Evolutionary conservation across 306 rosid species (phyloP), one percentile per base, ranked within the genome.

Genomic region (Echinosophora koreensis): DNA sequence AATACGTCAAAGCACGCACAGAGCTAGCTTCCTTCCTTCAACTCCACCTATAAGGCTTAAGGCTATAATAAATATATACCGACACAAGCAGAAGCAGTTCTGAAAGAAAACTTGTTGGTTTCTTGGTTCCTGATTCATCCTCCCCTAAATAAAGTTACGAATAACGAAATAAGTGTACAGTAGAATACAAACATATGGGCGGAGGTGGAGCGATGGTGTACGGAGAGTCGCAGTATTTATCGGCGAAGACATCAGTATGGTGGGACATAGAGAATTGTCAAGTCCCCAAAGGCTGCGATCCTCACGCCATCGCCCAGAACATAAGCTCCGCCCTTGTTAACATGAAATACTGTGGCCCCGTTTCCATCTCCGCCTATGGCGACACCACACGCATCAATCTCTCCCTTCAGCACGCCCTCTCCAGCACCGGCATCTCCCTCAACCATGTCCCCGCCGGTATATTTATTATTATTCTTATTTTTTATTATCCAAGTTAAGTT

Each of bases 231-330:
- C 98, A 93, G 84, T 91, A 93, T 37, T 74, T 71, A 3, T 9
- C 75, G 62, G 98, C 98, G 2, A 93, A 93, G 88, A 87, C 80
- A 0, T 93, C 98, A 2, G 95, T 93, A 62, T 93, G 98, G 98
- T 93, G 98, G 98, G 98, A 93, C 58, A 93, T 93, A 44, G 98
- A 93, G 86, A 93, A 93, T 81, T 93, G 98, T 71, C 98, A 91
- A 17, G 98, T 93, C 0, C 97, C 93, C 0, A 89, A 81, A 74
- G 86, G 69, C 3, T 88, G 87, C 63, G 97, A 93, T 74, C 81
- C 88, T 0, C 97, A 93, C 78, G 74, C 91, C 27, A 93, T 93
- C 77, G 97, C 98, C 0, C 98, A 91, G 89, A 89, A 93, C 70
- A 93, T 93, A 1, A 93, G 92, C 22, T 93, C 98, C 0, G 97